Evolutionary conservation across 1,139 yeast genomes (phyloP), one percentile per base, ranked within the genome.

Genomic region (Kodamaea ohmeri): DNA sequence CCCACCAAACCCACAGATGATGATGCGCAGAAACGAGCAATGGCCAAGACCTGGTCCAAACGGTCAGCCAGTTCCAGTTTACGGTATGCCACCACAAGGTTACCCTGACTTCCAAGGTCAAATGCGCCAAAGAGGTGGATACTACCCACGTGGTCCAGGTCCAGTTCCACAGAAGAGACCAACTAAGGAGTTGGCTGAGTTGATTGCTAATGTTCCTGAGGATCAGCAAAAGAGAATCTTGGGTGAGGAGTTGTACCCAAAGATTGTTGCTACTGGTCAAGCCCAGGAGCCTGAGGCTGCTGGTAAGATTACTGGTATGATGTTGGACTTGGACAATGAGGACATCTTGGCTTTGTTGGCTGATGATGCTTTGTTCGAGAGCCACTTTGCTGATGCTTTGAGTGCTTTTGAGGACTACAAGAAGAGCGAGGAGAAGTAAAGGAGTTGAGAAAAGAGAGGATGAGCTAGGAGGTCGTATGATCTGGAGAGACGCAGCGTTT

Each of bases 301-400:
- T 53, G 96, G 97, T 72, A 92, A 90, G 78, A 89, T 92, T 64
- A 92, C 99, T 53, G 98, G 97, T 74, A 92, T 92, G 98, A 82
- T 92, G 76, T 80, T 92, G 63, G 97, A 90, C 64, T 83, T 92
- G 80, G 95, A 89, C 61, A 87, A 86, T 70, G 80, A 81, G 60
- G 97, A 92, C 72, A 86, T 94, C 57, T 72, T 90, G 61, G 84
- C 86, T 49, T 77, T 92, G 65, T 80, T 87, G 64, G 92, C 84
- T 60, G 95, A 90, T 63, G 96, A 88, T 51, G 90, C 81, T 56
- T 79, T 86, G 54, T 87, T 92, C 74, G 84, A 83, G 73, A 80
- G 81, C 65, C 96, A 90, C 68, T 89, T 92, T 63, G 85, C 85
- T 58, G 97, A 92, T 69, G 98, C 99, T 53, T 79, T 85, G 57